Evolutionary conservation across 306 rosid species (phyloP), one percentile per base, ranked within the genome.

Genomic region (Macrotyloma uniflorum): DNA sequence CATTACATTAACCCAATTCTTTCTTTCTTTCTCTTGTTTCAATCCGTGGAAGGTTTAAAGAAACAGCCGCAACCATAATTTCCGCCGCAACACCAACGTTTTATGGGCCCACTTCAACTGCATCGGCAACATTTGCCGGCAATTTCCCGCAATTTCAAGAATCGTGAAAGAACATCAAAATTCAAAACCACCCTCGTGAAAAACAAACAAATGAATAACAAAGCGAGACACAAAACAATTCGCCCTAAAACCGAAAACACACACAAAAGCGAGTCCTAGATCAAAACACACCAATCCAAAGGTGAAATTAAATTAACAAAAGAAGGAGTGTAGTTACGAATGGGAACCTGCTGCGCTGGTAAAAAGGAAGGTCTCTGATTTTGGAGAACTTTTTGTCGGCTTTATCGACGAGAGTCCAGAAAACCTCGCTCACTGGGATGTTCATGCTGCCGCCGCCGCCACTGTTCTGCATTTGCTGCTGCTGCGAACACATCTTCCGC

Each of bases 381-480:
- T 92, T 92, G 79, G 94, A 87, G 87, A 92, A 92, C 57, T 92
- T 92, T 84, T 92, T 88, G 77, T 92, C 94, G 8, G 97, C 94
- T 86, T 90, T 88, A 23, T 90, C 90, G 49, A 86, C 91, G 12
- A 92, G 87, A 75, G 91, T 80, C 94, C 94, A 92, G 85, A 88
- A 92, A 33, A 80, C 68, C 70, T 92, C 97, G 85, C 87, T 90
- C 61, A 83, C 91, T 5, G 94, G 91, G 46, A 90, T 85, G 81
- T 24, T 79, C 46, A 40, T 76, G 83, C 35, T 78, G 86, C 54
- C 46, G 63, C 72, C 78, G 83, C 19, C 82, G 36, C 19, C 66
- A 59, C 16, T 26, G 69, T 11, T 63, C 18, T 61, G 83, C 13
- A 61, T 61, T 64, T 76, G 83, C 35, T 78, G 86, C 43, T 42